Evolutionary conservation across 2,329 filamentous ascomycete genomes (phyloP), one percentile per base, ranked within the genome.

Genomic region (Gaeumannomyces tritici): DNA sequence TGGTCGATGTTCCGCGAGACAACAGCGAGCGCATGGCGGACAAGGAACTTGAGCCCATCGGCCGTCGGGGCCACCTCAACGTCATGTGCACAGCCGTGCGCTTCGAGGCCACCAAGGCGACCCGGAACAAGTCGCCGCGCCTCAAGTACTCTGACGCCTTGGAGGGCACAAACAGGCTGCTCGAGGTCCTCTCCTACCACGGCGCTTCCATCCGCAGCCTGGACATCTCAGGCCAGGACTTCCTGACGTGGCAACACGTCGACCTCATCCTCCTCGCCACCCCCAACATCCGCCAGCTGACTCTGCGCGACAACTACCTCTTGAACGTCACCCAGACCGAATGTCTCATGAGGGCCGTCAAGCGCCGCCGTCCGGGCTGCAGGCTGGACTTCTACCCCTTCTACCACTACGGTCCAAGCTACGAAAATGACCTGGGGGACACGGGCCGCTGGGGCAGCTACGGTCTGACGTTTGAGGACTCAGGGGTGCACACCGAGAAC

Each of bases 311-410:
- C 11, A 57, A 57, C 18, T 15, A 58, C 24, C 31, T 67, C 1
- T 29, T 67, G 0, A 60, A 64, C n/a, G 62, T 65, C 26, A 58
- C 60, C 4, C 4, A 61, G 33, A 63, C 61, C 6, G 0, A n/a
- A 7, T 2, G 28, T 1, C 47, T 67, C 2, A 62, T 67, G 13
- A 13, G 62, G 1, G 55, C 4, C 12, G 18, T 64, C 26, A 15
- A 62, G 31, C n/a, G 15, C 0, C 59, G 60, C 9, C 28, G n/a
- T 12, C 31, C 26, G 9, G 26, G 21, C 5, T 60, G 29, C 21
- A 42, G 1, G 55, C 26, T 67, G 4, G 65, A 67, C 35, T 65
- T 67, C 57, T 59, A 47, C 2, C 65, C 65, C 0, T 62, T 57
- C n/a, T 66, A 57, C 55, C 62, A 63, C 26, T 31, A 62, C 18